Evolutionary conservation across 2,329 filamentous ascomycete genomes (phyloP).

Genomic region (Calonectria pteridis): DNA sequence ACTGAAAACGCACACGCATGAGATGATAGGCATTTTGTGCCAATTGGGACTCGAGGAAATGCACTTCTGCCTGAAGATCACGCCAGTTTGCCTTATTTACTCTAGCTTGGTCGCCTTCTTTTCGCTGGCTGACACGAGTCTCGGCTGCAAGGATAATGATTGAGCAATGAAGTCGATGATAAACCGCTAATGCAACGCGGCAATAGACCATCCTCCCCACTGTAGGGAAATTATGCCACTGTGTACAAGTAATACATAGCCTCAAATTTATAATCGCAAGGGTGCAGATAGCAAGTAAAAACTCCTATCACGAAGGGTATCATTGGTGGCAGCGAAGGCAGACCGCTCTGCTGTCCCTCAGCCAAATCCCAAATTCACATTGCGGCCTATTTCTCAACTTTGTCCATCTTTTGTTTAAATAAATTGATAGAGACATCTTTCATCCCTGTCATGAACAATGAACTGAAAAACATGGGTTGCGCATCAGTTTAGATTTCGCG

Average conservation of each 20-base stretch:
- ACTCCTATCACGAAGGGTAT: not conserved
- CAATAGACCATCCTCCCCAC: not conserved
- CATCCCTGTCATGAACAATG: not conserved
- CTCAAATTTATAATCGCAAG: too few species aligned
- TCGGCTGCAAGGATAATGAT: not conserved
- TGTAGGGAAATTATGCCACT: too few species aligned
- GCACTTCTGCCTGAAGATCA: not conserved
- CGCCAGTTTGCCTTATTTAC: not conserved
- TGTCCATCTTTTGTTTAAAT: too few species aligned
- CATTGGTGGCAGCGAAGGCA: not conserved
- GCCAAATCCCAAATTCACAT: too few species aligned
- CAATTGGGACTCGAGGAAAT: not conserved
- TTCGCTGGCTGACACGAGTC: not conserved
- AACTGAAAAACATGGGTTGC: not conserved
- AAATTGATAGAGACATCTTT: not conserved
- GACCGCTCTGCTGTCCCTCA: not conserved
- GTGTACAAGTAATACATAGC: too few species aligned
- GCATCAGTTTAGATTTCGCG: not conserved
- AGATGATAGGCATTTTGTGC: not conserved
- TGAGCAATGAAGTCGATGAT: not conserved
- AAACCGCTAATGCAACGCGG: not conserved
- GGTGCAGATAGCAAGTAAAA: too few species aligned
- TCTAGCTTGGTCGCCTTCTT: not conserved
- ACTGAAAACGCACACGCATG: not conserved
- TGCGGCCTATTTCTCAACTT: not conserved